Evolutionary conservation across 2,329 filamentous ascomycete species (phyloP).

Genomic region (Xylaria hypoxylon): DNA sequence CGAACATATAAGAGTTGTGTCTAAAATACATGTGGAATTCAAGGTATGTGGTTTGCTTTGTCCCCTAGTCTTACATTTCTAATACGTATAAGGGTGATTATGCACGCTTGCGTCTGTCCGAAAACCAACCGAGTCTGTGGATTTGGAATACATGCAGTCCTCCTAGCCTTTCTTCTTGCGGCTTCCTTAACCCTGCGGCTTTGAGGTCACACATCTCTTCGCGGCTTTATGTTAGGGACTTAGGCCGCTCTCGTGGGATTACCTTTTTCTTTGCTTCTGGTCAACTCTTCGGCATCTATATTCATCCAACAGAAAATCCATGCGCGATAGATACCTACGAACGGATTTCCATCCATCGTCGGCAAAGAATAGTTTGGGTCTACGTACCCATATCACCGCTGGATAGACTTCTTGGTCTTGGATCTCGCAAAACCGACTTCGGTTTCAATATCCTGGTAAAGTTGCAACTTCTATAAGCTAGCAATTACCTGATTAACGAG

Average conservation of each 20-base stretch:
- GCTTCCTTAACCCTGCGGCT: constrained; percentile 13
- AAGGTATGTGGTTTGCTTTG: constrained; percentile 11
- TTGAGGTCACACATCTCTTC: constrained; percentile 13
- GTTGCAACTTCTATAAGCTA: neutral
- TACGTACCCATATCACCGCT: constrained; percentile 10
- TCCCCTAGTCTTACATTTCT: constrained; percentile 10
- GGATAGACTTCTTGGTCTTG: constrained; percentile 3
- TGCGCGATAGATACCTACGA: constrained; percentile 19
- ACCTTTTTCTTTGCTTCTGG: constrained; percentile 16
- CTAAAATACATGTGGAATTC: constrained; percentile 15
- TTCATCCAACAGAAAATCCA: constrained; percentile 17
- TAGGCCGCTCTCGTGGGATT: constrained; percentile 21
- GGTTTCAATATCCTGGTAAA: constrained; percentile 10
- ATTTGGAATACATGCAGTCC: constrained; percentile 19
- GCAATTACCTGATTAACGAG: neutral
- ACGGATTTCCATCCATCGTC: constrained; percentile 13
- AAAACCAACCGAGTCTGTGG: constrained; percentile 17
- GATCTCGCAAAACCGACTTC: constrained; percentile 16
- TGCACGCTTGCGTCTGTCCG: constrained; percentile 10
- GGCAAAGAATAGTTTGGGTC: constrained; percentile 20
- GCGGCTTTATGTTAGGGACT: constrained; percentile 15
- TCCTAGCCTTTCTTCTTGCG: constrained; percentile 17
- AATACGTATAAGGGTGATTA: constrained; percentile 14
- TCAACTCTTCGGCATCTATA: constrained; percentile 17
- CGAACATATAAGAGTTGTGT: constrained; percentile 13